These are phyloP conservation scores for Hypericum androsaemum DNA, from an alignment of 345 rosid genomes.

Conservation along the genomic window DNA sequence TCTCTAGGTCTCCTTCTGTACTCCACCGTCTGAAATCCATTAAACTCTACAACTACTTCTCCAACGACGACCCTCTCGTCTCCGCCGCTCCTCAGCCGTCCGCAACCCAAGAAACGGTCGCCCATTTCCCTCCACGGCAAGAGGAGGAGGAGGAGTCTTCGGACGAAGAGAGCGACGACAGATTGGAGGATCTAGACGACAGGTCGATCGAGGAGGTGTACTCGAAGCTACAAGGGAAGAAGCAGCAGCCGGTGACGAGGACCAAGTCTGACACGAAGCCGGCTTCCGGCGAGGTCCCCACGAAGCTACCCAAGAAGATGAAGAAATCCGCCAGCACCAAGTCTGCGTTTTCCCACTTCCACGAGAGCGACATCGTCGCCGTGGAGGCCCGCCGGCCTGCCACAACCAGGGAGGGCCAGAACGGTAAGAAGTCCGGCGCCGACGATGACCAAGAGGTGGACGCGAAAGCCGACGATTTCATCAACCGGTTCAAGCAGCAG, in stretches of 20 bases:
- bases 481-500: conserved; percentile 38
- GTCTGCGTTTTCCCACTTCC: conserved; percentile 5
- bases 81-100: no score
- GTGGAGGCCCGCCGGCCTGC: conserved; percentile 13
- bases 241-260: conserved; percentile 24
- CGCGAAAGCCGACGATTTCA: conserved; percentile 48
- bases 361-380: conserved; percentile 10
- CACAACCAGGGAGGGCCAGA: conserved; percentile 13
- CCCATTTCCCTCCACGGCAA: no score
- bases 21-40: conserved; percentile 14
- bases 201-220: no score
- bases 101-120: no score
- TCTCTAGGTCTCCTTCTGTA: no score
- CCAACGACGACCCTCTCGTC: no score
- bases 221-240: no score
- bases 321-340: conserved; percentile 67
- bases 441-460: conserved; percentile 24
- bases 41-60: not conserved
- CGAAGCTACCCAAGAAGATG: conserved; percentile 26
- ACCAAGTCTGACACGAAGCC: conserved; percentile 32
- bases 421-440: conserved; percentile 5
- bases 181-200: no score
- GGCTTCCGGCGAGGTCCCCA: not conserved
- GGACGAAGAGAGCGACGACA: no score
- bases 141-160: conserved; percentile 9